Evolutionary conservation across 768 basidiomycete genomes (phyloP).

Genomic region (Royoungia palumana): DNA sequence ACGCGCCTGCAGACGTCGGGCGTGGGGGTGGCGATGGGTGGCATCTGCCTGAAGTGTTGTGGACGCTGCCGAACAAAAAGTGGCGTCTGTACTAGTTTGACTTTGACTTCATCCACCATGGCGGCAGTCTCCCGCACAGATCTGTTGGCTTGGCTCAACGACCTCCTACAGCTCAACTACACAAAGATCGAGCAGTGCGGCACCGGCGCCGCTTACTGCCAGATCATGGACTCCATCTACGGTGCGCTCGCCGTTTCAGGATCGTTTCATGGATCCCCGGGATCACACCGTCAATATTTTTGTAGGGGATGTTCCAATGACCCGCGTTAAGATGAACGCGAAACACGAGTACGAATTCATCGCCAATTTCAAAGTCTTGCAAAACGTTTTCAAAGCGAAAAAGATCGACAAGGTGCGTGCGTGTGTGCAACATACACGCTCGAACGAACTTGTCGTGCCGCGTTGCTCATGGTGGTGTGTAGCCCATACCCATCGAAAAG

Average conservation of each 20-base stretch:
- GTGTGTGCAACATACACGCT: slow-evolving; percentile 18
- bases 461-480: slow-evolving; percentile 6
- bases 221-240: slow-evolving; percentile 93
- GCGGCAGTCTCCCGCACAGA: slow-evolving; percentile 76
- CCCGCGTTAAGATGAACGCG: slow-evolving; percentile 91
- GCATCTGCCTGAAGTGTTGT: slow-evolving; percentile 10
- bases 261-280: slow-evolving; percentile 19
- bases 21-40: slow-evolving; percentile 26
- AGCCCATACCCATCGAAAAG: slow-evolving; percentile 95
- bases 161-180: slow-evolving; percentile 86
- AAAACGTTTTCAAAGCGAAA: slow-evolving; percentile 86
- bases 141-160: slow-evolving; percentile 90
- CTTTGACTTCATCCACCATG: slow-evolving; percentile 35
- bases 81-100: slow-evolving; percentile 5
- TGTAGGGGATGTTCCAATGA: slow-evolving; percentile 86
- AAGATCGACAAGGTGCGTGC: slow-evolving; percentile 93
- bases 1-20: slow-evolving; percentile 44
- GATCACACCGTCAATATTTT: slow-evolving; percentile 6
- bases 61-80: slow-evolving; percentile 1
- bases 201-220: slow-evolving; percentile 89
- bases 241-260: slow-evolving; percentile 45
- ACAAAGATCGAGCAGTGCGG: slow-evolving; percentile 93
- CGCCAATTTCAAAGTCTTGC: slow-evolving; percentile 93
- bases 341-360: slow-evolving; percentile 95
- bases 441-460: background rate